Conservation (phyloP, 768 basidiomycete genomes). For the Termitomyces sp. region DNA sequence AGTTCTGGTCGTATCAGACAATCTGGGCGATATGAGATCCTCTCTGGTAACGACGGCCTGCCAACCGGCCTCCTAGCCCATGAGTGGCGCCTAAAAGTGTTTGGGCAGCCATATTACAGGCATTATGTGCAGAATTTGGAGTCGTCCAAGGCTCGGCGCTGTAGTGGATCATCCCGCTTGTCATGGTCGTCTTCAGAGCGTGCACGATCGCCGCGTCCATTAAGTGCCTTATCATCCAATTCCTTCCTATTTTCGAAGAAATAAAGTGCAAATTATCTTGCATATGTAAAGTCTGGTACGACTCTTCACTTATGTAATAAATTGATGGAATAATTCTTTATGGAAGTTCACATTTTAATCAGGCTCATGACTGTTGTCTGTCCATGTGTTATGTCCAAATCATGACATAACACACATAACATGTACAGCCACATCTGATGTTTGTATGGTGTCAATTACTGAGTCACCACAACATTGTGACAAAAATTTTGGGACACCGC, state of each 20-base stretch:
- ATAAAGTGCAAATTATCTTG: background rate
- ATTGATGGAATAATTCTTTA: background rate
- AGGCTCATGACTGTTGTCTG: too few species aligned
- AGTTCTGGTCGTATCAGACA: constrained; percentile 26
- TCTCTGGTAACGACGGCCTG: constrained; percentile 11
- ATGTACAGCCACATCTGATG: too few species aligned
- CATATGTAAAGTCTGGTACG: background rate
- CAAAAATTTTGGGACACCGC: too few species aligned
- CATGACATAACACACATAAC: too few species aligned
- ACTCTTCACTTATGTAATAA: background rate
- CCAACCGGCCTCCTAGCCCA: constrained; percentile 10
- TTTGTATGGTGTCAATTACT: too few species aligned
- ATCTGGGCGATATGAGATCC: constrained; percentile 25
- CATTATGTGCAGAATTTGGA: constrained; percentile 13
- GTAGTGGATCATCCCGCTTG: constrained; percentile 10
- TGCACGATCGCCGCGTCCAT: constrained; percentile 10
- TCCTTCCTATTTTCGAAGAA: constrained; percentile 6
- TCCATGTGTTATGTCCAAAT: too few species aligned
- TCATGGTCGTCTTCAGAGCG: constrained; percentile 15
- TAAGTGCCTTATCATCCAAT: constrained; percentile 13
- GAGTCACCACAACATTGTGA: too few species aligned
- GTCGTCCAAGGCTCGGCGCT: constrained; percentile 7
- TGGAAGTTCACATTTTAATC: background rate
- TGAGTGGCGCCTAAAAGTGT: constrained; percentile 15
- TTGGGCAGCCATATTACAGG: constrained; percentile 12